Conservation (phyloP, 2,329 filamentous ascomycete species). For the Akanthomyces muscarius region DNA sequence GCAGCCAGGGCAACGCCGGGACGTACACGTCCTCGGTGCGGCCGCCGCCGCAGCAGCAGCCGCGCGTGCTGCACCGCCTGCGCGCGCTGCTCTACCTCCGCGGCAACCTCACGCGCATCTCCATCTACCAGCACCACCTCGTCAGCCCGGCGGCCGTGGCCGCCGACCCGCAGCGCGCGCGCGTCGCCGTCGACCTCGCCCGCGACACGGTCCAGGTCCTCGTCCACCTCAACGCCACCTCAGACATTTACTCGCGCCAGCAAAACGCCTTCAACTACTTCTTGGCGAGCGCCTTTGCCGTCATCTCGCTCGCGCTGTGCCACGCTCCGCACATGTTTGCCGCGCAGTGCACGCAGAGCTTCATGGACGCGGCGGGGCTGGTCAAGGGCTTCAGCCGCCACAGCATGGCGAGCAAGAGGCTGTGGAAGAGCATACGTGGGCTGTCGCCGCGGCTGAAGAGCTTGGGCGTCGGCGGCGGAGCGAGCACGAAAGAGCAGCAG, state of each 20-base stretch:
- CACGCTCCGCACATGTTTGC: conserved; percentile 41
- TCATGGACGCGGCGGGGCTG: conserved; percentile 30
- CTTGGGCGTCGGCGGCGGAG: conserved; percentile 21
- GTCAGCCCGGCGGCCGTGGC: conserved; percentile 36
- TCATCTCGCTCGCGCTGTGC: conserved; percentile 41
- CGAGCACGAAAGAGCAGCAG: background rate
- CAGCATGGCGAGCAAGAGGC: conserved; percentile 29
- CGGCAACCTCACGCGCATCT: conserved; percentile 41
- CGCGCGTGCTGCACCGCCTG: conserved; percentile 36
- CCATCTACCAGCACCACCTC: conserved; percentile 42
- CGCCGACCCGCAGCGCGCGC: conserved; percentile 32
- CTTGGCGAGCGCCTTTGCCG: conserved; percentile 28
- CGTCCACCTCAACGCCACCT: conserved; percentile 26
- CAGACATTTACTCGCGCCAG: conserved; percentile 28
- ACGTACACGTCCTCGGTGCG: background rate
- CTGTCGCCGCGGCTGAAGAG: conserved; percentile 30
- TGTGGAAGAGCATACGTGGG: conserved; percentile 35
- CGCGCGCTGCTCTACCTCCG: conserved; percentile 41
- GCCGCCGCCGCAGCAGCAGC: conserved; percentile 24
- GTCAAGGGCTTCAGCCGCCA: conserved; percentile 31
- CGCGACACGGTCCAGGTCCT: conserved; percentile 28
- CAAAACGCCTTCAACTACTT: conserved; percentile 30
- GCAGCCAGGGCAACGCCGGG: conserved; percentile 22
- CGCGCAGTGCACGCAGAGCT: conserved; percentile 31
- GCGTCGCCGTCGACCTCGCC: conserved; percentile 34